These are phyloP conservation scores for Eutrema yunnanense DNA, from an alignment of 345 rosid species.

Conservation along the genomic window DNA sequence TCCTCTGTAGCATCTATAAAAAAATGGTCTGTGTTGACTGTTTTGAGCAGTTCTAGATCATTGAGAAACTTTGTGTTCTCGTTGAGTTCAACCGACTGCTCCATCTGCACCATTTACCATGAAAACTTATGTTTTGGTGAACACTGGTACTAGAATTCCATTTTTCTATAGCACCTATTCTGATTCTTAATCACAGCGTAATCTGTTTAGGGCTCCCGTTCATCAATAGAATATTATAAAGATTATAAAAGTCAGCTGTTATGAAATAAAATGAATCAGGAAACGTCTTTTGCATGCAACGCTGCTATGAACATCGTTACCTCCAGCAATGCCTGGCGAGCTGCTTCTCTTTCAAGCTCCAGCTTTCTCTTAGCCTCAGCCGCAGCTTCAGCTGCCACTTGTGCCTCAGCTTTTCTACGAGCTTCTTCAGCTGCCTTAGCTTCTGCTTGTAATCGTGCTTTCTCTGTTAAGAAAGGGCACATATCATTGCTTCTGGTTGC, in stretches of 20 bases:
- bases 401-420: slow-evolving; percentile 63
- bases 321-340: slow-evolving; percentile 73
- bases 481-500: neutral
- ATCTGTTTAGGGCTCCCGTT: neutral
- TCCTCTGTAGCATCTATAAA: slow-evolving; percentile 47
- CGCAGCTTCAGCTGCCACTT: slow-evolving; percentile 52
- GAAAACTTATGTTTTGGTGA: neutral
- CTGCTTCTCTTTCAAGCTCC: slow-evolving; percentile 83
- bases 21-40: slow-evolving; percentile 48
- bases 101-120: slow-evolving; percentile 54
- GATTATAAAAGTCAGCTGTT: neutral
- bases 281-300: neutral
- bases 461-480: slow-evolving; percentile 39
- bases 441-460: slow-evolving; percentile 75
- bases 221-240: neutral
- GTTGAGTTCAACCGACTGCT: slow-evolving; percentile 78
- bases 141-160: neutral
- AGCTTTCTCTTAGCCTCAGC: slow-evolving; percentile 66
- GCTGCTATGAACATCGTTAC: slow-evolving; percentile 27
- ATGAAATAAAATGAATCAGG: neutral
- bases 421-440: slow-evolving; percentile 87
- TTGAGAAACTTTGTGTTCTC: slow-evolving; percentile 66
- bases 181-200: neutral
- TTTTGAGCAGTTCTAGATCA: slow-evolving; percentile 73
- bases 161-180: neutral